Evolutionary conservation across 371 early-diverging fungal species (phyloP).

Genomic region (Mucor velutinosus): DNA sequence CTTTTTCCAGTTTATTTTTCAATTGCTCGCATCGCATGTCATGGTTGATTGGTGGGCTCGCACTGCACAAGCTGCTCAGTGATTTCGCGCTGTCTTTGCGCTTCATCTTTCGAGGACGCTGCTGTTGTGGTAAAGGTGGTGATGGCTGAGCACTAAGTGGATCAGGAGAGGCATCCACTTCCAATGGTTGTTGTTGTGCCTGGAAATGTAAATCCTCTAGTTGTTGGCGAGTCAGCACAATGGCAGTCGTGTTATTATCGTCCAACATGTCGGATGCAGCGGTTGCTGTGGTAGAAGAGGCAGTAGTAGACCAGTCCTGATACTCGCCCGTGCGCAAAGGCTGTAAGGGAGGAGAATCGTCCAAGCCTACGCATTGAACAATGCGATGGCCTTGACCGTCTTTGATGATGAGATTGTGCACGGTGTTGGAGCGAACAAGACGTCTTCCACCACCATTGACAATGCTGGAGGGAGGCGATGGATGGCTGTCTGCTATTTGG

Average conservation of each 20-base stretch:
- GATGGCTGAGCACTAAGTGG: constrained; percentile 9
- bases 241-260: background rate
- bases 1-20: constrained; percentile 34
- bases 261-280: background rate
- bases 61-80: constrained; percentile 17
- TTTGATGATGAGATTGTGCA: constrained; percentile 20
- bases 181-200: background rate
- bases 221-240: background rate
- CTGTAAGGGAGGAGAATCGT: constrained; percentile 5
- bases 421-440: constrained; percentile 17
- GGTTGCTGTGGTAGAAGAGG: background rate
- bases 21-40: constrained; percentile 21
- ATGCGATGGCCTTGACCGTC: constrained; percentile 24
- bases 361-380: constrained; percentile 18
- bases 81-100: constrained; percentile 26
- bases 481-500: constrained; percentile 3
- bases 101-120: constrained; percentile 5
- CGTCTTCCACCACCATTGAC: background rate
- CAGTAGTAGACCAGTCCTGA: constrained; percentile 11
- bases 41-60: constrained; percentile 6
- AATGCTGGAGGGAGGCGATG: background rate
- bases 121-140: background rate
- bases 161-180: constrained; percentile 19
- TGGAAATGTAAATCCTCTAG: constrained; percentile 4
- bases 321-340: background rate